These are phyloP conservation scores for Starmerella vaccinii DNA, from an alignment of 805 yeast species.

Conservation along the genomic window DNA sequence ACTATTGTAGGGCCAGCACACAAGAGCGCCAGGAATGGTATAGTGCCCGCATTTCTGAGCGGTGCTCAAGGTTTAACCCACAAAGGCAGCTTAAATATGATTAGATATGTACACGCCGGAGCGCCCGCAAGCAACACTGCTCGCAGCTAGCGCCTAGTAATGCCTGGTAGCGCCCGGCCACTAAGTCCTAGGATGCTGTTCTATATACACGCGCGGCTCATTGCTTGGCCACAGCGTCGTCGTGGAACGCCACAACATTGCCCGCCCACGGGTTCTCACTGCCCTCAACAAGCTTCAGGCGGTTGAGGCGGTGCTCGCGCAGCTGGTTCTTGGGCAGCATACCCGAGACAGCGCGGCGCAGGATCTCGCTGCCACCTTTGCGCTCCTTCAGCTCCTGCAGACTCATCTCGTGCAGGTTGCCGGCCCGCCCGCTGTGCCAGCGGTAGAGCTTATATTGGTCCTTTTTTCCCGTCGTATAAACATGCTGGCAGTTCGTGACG, in stretches of 20 bases:
- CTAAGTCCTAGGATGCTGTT: no score
- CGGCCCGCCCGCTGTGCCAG: slow-evolving; percentile 84
- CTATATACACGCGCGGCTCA: no score
- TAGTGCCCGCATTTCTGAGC: no score
- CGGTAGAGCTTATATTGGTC: slow-evolving; percentile 71
- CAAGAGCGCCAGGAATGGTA: no score
- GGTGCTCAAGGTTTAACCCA: no score
- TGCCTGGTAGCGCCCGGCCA: no score
- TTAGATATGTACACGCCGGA: neutral
- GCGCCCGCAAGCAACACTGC: neutral
- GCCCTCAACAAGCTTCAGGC: slow-evolving; percentile 82
- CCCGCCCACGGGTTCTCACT: slow-evolving; percentile 76
- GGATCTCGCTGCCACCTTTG: slow-evolving; percentile 79
- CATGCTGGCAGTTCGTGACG: slow-evolving; percentile 77
- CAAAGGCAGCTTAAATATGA: no score
- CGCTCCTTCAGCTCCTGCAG: slow-evolving; percentile 67
- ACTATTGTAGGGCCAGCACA: no score
- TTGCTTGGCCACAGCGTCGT: slow-evolving; percentile 36
- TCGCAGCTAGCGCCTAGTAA: no score
- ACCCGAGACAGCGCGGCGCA: slow-evolving; percentile 81
- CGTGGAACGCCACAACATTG: slow-evolving; percentile 77
- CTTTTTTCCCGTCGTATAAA: slow-evolving; percentile 80
- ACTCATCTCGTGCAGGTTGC: slow-evolving; percentile 70
- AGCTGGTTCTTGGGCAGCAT: slow-evolving; percentile 91
- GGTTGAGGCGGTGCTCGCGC: slow-evolving; percentile 65